These are phyloP conservation scores for Aspergillus fructus DNA, from an alignment of 2,329 filamentous ascomycete genomes.

Conservation along the genomic window DNA sequence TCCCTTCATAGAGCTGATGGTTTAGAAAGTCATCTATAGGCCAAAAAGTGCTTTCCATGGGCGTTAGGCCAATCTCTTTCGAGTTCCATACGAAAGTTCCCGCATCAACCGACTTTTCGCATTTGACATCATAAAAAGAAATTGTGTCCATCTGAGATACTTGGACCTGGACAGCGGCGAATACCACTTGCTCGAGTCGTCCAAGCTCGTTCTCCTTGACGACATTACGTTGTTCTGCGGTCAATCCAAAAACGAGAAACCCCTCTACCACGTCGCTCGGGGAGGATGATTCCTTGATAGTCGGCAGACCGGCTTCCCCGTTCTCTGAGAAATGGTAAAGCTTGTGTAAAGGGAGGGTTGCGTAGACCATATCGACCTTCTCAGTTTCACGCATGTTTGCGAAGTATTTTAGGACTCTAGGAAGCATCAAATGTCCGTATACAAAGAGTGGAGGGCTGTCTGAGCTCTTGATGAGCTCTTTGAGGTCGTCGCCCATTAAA, in stretches of 20 bases:
- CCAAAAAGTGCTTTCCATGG: constrained; percentile 15
- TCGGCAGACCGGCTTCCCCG: constrained; percentile 16
- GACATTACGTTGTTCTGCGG: constrained; percentile 21
- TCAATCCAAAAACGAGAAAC: constrained; percentile 28
- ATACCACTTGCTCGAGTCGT: constrained; percentile 13
- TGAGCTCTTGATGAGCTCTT: constrained; percentile 16
- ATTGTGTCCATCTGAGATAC: constrained; percentile 20
- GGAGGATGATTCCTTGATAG: constrained; percentile 22
- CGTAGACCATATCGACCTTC: constrained; percentile 29
- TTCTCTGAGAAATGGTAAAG: constrained; percentile 21
- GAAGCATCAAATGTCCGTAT: constrained; percentile 31
- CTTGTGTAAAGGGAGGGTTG: constrained; percentile 25
- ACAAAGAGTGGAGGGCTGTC: constrained; percentile 27
- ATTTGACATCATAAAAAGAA: constrained; percentile 5
- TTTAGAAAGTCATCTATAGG: constrained; percentile 17
- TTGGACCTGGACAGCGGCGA: constrained; percentile 23
- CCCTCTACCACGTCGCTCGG: constrained; percentile 23
- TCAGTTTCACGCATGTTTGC: constrained; percentile 18
- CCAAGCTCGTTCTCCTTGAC: constrained; percentile 25
- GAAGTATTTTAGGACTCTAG: constrained; percentile 29
- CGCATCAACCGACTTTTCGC: constrained; percentile 22
- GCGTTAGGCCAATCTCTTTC: constrained; percentile 10
- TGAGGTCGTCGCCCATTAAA: constrained; percentile 21
- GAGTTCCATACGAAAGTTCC: constrained; percentile 27
- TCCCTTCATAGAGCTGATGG: constrained; percentile 19